Conservation (phyloP, 2,329 filamentous ascomycete genomes). For the Bipolaris cookei region DNA sequence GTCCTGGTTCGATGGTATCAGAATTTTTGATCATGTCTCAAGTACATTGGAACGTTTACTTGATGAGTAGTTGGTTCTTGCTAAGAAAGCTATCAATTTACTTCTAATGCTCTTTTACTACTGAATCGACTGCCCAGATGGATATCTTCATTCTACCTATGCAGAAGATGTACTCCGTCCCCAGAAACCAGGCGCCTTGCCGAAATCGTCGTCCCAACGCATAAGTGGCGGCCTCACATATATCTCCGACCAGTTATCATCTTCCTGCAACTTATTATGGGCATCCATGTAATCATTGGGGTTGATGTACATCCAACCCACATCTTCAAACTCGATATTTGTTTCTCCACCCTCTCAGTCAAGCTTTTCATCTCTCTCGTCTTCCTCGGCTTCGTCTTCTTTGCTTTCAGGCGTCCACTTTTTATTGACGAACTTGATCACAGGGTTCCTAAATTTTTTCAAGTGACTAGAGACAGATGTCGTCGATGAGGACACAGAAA, state of each 20-base stretch:
- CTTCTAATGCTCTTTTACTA: too few species aligned
- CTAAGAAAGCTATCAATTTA: too few species aligned
- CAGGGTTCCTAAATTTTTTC: neutral
- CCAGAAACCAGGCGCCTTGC: conserved; percentile 3
- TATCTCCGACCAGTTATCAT: neutral
- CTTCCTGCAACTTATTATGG: neutral
- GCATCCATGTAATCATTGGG: neutral
- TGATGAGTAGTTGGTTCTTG: too few species aligned
- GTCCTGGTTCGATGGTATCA: too few species aligned
- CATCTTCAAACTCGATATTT: conserved; percentile 1
- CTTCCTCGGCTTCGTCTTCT: conserved; percentile 3
- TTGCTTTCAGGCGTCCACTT: neutral
- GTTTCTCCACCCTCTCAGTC: conserved; percentile 2
- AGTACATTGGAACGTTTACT: too few species aligned
- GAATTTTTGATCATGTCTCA: too few species aligned
- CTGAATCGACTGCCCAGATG: too few species aligned
- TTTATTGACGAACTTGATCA: conserved; percentile 4
- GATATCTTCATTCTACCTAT: neutral
- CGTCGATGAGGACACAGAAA: conserved; percentile 1
- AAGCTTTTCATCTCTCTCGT: conserved; percentile 4
- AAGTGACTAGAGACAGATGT: conserved; percentile 5
- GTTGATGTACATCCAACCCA: neutral
- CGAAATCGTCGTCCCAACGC: neutral
- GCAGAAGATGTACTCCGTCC: neutral
- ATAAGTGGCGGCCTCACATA: conserved; percentile 4